Evolutionary conservation across 768 basidiomycete species (phyloP), one percentile per base, ranked within the genome.

Genomic region (Mycena filopes): DNA sequence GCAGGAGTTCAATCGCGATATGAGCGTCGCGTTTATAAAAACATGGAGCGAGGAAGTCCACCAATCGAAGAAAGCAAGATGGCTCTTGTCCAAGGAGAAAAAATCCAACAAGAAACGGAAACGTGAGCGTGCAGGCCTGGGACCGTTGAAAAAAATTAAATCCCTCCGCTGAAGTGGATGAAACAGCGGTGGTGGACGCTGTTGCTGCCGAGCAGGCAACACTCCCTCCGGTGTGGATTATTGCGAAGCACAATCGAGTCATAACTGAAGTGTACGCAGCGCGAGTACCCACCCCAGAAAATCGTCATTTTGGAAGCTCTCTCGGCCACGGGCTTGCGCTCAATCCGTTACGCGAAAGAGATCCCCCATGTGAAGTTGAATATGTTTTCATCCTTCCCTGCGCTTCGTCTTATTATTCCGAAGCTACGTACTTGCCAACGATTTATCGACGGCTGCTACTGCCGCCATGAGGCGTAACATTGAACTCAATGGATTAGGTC

Each of bases 271-370:
- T 18, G 20, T 48, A 20, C n/a, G 23, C 12, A 68, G 70, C 46
- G 65, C 31, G 60, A 87, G 82, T 90, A 86, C 74, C 80, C 76
- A 21, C 85, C 88, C 0, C 83, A 89, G 68, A 90, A 86, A 70
- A 87, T 96, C 70, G 88, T 90, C 20, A 84, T 98, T 20, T 83
- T 99, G 12, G 98, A 99, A 78, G 95, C 96, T 0, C 87, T 99
- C 33, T 96, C 96, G 20, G 98, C 98, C 0, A 99, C 97, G 0
- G 98, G 98, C 31, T 84, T 99, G 28, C 89, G 98, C 9, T 92
- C 96, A 1, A 98, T 99, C 57, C 93, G 98, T 38, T 99, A 99
- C 76, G 97, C 96, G 0, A 95, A 98, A 71, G 98, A 99, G 78
- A 95, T 99, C 11, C 95, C 96, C 1, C 84, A 91, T 45, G 86